A percentile compares a stretch with the other conserved stretches of the same genome.
Conservation (phyloP, 2,329 filamentous ascomycete genomes). For the Tolypocladium endophyticum region DNA sequence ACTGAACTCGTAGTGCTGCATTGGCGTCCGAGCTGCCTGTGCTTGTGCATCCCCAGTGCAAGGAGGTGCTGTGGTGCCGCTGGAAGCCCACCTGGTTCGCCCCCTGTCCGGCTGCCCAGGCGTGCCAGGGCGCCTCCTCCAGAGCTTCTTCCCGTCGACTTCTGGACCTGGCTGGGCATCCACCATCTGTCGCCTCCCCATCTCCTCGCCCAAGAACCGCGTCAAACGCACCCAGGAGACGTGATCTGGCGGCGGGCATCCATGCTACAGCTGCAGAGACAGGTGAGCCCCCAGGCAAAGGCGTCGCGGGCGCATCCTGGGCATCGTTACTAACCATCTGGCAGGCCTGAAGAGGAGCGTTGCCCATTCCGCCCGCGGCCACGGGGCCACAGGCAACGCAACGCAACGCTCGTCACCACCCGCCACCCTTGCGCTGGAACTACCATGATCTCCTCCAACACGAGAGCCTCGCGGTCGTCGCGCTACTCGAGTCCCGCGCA, state of each 20-base stretch:
- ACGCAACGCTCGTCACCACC: neutral
- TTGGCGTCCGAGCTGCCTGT: neutral
- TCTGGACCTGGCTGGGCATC: constrained; percentile 5
- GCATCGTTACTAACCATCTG: constrained; percentile 6
- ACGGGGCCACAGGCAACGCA: constrained; percentile 7
- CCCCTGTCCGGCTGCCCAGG: constrained; percentile 11
- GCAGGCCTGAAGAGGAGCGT: constrained; percentile 20
- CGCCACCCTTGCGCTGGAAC: neutral
- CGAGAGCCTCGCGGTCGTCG: constrained; percentile 39
- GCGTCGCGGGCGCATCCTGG: constrained; percentile 1
- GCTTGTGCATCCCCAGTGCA: neutral
- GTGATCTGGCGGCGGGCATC: constrained; percentile 19
- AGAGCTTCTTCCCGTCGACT: constrained; percentile 5
- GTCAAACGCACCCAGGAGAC: constrained; percentile 16
- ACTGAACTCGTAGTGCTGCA: neutral
- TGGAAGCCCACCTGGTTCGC: constrained; percentile 1
- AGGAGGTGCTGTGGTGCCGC: neutral
- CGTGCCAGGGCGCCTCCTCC: constrained; percentile 12
- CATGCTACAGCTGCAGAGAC: constrained; percentile 19
- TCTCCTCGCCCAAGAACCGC: constrained; percentile 17
- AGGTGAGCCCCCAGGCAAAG: constrained; percentile 11
- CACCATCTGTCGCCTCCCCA: constrained; percentile 11
- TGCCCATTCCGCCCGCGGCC: constrained; percentile 10
- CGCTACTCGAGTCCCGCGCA: constrained; percentile 45
- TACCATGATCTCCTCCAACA: constrained; percentile 30